Evolutionary conservation across 371 early-diverging fungal species (phyloP).

Genomic region (Blakeslea trispora): DNA sequence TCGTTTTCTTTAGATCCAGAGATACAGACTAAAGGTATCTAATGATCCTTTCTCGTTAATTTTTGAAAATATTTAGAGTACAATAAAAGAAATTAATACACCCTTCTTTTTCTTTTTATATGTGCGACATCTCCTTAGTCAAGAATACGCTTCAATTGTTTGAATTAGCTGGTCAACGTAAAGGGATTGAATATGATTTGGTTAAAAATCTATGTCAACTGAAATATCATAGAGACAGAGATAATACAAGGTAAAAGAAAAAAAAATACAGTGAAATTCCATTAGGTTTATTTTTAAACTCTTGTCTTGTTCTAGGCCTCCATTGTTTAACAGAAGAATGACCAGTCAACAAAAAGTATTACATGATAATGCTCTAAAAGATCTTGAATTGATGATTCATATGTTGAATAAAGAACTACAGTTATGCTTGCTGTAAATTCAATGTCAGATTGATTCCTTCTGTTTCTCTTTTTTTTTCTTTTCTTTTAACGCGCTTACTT

Average conservation of each 20-base stretch:
- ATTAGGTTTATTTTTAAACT: too few relatives aligned
- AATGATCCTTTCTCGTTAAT: too few relatives aligned
- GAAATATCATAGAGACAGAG: constrained; percentile 21
- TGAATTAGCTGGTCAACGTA: constrained; percentile 12
- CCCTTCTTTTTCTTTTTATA: too few relatives aligned
- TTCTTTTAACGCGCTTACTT: too few relatives aligned
- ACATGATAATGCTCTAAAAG: constrained; percentile 16
- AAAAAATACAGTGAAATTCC: not conserved
- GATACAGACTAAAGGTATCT: constrained; percentile 18
- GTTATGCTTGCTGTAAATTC: not conserved
- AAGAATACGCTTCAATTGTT: constrained; percentile 29
- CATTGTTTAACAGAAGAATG: constrained; percentile 20
- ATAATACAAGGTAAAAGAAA: constrained; percentile 16
- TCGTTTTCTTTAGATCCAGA: constrained; percentile 14
- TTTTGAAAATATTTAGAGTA: too few relatives aligned
- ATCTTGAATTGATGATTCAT: constrained; percentile 22
- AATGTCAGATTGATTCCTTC: not conserved
- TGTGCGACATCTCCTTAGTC: too few relatives aligned
- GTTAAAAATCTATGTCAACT: constrained; percentile 26
- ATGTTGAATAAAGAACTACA: constrained; percentile 28
- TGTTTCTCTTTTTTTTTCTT: not conserved
- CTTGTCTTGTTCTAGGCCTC: constrained; percentile 33
- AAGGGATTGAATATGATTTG: constrained; percentile 24
- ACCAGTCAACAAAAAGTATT: constrained; percentile 4
- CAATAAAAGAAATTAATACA: too few relatives aligned